Evolutionary conservation across 2,329 filamentous ascomycete genomes (phyloP), one percentile per base, ranked within the genome.

Genomic region (Trichoderma semiorbis): DNA sequence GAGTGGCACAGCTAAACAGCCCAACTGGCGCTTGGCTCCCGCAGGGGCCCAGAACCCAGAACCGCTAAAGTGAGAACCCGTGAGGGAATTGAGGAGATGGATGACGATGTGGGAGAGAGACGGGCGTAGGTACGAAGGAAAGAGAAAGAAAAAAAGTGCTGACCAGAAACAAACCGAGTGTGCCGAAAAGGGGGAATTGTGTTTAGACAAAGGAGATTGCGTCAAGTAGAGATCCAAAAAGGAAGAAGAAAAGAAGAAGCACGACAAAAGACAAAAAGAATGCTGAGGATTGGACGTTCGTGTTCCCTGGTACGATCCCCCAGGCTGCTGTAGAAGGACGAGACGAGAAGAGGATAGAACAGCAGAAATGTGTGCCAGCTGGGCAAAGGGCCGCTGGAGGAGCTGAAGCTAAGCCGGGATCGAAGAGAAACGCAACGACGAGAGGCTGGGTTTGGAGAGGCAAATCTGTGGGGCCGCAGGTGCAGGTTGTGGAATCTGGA

Each of bases 1-100:
- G 50, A 68, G 53, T 43, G 55, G 64, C 64, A 39, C 64, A 57
- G 64, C 64, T 53, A 57, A 30, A 60, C 39, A 18, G 50, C 58
- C 57, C 67, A 69, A 63, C 39, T 34, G 26, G 58, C 57, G 43
- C 39, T 50, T 34, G 67, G 57, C 21, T 69, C 67, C 58, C 39
- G 67, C 68, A 70, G 58, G 60, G 60, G 60, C 39, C 43, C 43
- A 64, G 58, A 55, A 36, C 36, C 43, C 43, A 63, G 60, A 57
- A 39, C 24, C 57, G 55, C 55, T 32, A 69, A 36, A 24, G 36
- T 32, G 34, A 50, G 57, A 62, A 36, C 26, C 47, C 30, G 63
- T 55, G 43, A 34, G 47, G 39, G 32, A 34, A 53, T 14, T 32
- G 57, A 34, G n/a, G 57, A 50, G 43, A 21, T 43, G 39, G 39